These are phyloP conservation scores for Botryotinia convoluta DNA, from an alignment of 2,329 filamentous ascomycete genomes.

Conservation along the genomic window DNA sequence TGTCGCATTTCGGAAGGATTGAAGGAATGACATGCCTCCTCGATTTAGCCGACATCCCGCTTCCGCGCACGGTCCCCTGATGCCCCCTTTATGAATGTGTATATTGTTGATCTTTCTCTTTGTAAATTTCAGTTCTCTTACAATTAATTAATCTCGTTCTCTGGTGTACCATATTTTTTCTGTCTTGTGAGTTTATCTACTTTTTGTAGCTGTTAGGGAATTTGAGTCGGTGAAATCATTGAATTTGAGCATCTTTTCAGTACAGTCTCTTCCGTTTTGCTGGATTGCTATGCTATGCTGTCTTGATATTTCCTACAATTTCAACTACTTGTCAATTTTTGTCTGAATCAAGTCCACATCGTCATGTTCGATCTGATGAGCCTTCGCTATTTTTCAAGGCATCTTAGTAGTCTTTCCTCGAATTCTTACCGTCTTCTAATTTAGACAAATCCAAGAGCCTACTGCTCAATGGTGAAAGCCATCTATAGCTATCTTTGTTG, in stretches of 20 bases:
- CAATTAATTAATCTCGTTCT: neutral
- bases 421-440: neutral
- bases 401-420: neutral
- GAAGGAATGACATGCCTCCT: neutral
- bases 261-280: neutral
- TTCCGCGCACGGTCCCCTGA: neutral
- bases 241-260: neutral
- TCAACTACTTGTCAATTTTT: neutral
- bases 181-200: neutral
- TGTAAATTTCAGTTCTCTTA: neutral
- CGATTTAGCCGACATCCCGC: neutral
- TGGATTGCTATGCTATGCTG: neutral
- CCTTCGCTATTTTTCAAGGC: neutral
- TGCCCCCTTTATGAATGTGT: neutral
- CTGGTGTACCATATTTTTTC: neutral
- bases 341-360: neutral
- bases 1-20: neutral
- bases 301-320: neutral
- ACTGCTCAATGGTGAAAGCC: fast-evolving
- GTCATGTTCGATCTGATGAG: fast-evolving
- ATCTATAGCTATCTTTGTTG: neutral
- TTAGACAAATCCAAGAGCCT: neutral
- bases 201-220: neutral
- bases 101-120: neutral
- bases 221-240: neutral